Conservation (phyloP, 73 alveolate genomes). For the Stentor roeselii region DNA sequence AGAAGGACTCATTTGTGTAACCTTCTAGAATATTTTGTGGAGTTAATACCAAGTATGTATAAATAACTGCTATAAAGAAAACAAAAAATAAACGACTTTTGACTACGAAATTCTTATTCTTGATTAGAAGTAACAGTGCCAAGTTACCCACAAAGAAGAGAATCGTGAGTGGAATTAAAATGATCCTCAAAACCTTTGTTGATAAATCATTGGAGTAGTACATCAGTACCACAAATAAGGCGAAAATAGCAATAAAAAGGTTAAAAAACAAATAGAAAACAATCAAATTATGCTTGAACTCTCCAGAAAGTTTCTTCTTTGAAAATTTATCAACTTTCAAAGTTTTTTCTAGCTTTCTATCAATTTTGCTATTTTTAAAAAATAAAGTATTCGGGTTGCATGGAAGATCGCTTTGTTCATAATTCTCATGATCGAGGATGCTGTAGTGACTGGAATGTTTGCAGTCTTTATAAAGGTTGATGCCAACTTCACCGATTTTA, state of each 20-base stretch:
- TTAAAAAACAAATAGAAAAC: background rate
- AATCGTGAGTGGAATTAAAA: background rate
- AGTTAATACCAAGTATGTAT: background rate
- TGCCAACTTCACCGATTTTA: background rate
- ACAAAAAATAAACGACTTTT: too few relatives aligned
- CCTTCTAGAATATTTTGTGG: background rate
- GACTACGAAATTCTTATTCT: too few relatives aligned
- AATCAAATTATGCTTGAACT: background rate
- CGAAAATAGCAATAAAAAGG: too few relatives aligned
- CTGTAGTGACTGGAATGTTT: background rate
- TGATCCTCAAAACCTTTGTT: background rate
- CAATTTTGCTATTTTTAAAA: too few relatives aligned
- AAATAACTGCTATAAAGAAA: background rate
- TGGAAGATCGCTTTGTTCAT: background rate
- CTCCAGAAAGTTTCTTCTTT: background rate
- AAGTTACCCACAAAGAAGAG: background rate
- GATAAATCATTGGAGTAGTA: background rate
- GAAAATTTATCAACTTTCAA: background rate
- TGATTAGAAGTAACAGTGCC: background rate
- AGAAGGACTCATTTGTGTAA: background rate
- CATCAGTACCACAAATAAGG: background rate
- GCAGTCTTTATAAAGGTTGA: background rate
- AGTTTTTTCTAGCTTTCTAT: background rate
- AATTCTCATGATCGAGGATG: background rate
- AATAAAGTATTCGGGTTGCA: background rate